Evolutionary conservation across 768 basidiomycete genomes (phyloP).

Genomic region (Leccinum fibrillosum): DNA sequence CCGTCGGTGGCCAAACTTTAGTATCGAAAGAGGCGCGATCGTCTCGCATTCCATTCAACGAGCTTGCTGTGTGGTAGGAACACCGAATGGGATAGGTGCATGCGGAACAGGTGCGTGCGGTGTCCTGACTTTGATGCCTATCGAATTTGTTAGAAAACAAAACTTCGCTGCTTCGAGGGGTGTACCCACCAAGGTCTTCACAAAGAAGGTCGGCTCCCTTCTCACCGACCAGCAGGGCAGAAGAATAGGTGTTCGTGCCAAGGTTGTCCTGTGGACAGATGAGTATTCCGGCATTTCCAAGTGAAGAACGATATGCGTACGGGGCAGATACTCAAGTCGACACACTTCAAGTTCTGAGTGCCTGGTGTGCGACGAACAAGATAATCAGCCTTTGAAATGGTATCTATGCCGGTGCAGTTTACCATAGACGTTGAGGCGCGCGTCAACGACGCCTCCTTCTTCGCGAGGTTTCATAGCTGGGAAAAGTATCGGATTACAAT

Average conservation of each 20-base stretch:
- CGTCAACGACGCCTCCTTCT: slow-evolving; percentile 65
- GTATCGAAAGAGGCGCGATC: too few species aligned
- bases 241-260: slow-evolving; percentile 72
- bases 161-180: not conserved
- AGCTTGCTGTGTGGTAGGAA: slow-evolving; percentile 43
- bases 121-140: slow-evolving; percentile 57
- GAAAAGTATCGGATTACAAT: not conserved
- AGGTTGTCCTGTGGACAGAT: slow-evolving; percentile 52
- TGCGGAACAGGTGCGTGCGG: slow-evolving; percentile 71
- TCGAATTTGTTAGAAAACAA: slow-evolving; percentile 6
- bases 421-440: slow-evolving; percentile 57
- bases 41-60: slow-evolving; percentile 2
- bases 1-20: too few species aligned
- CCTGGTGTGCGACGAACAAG: slow-evolving; percentile 26
- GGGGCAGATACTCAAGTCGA: slow-evolving; percentile 71
- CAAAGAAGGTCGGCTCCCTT: slow-evolving; percentile 61
- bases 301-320: slow-evolving; percentile 34
- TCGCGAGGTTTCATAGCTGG: slow-evolving; percentile 61
- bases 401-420: slow-evolving; percentile 3
- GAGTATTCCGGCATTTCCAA: not conserved
- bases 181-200: slow-evolving; percentile 57
- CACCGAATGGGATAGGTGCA: slow-evolving; percentile 54
- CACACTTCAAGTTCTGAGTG: slow-evolving; percentile 63
- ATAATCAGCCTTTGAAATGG: slow-evolving; percentile 5
- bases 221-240: slow-evolving; percentile 66